Conservation (phyloP, 345 rosid genomes). For the Eucalyptus victrix region DNA sequence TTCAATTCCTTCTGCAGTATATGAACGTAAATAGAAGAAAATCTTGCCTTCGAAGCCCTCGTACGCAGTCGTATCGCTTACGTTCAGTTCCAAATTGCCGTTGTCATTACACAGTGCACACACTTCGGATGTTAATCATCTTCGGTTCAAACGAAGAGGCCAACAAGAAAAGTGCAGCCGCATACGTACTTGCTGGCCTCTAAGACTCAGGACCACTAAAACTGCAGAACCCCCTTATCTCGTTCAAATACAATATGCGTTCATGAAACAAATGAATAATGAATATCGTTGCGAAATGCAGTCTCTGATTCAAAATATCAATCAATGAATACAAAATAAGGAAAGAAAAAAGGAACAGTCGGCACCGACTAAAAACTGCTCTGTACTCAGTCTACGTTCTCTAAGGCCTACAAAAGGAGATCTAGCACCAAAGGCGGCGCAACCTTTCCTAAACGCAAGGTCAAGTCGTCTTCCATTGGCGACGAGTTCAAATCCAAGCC, state of each 20-base stretch:
- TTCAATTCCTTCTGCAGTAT: neutral
- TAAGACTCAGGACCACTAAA: neutral
- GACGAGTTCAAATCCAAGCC: conserved; percentile 62
- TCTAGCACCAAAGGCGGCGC: neutral
- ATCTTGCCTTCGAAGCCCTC: neutral
- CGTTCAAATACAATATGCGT: neutral
- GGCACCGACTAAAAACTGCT: neutral
- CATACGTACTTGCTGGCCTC: neutral
- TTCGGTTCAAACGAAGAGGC: neutral
- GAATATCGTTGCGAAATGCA: neutral
- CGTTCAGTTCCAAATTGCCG: neutral
- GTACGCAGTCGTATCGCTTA: neutral
- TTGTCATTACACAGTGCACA: neutral
- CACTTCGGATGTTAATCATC: neutral
- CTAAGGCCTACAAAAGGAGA: neutral
- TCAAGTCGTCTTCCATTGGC: conserved; percentile 50
- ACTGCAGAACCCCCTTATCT: neutral
- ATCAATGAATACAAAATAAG: neutral
- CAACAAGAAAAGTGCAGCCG: neutral
- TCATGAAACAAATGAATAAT: neutral
- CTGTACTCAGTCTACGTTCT: neutral
- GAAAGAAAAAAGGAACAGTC: neutral
- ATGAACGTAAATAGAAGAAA: neutral
- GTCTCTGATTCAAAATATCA: neutral
- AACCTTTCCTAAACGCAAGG: conserved; percentile 38